Conservation (phyloP, 192 early-diverging fungal species). For the Coemansia asiatica region DNA sequence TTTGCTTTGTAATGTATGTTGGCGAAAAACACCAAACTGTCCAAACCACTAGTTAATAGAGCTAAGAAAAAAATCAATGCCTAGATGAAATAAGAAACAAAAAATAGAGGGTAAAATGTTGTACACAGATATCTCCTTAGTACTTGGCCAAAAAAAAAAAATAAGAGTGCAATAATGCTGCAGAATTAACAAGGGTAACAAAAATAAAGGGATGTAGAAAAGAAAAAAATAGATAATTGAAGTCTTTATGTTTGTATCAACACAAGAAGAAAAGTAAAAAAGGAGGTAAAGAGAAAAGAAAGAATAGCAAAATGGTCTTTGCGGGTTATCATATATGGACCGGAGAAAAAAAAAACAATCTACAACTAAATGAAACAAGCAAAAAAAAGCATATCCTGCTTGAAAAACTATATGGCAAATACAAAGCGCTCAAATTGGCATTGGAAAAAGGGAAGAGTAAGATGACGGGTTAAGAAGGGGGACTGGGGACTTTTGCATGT, state of each 20-base stretch:
- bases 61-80: neutral
- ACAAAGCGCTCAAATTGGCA: neutral
- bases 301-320: neutral
- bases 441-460: slow-evolving; percentile 2
- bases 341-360: slow-evolving; percentile 2
- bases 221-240: neutral
- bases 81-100: neutral
- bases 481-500: too few relatives aligned
- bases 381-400: neutral
- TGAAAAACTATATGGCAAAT: neutral
- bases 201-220: neutral
- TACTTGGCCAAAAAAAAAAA: neutral
- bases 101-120: too few relatives aligned
- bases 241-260: neutral
- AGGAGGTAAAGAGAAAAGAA: neutral
- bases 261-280: neutral
- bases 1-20: neutral
- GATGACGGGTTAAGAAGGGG: neutral
- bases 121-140: neutral
- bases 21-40: too few relatives aligned
- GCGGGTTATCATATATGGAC: neutral
- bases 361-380: too few relatives aligned
- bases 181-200: neutral
- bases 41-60: neutral
- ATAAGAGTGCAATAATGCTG: neutral